Base-by-base conservation (phyloP, 768 basidiomycete species). In the Lentinula lateritia region DNA sequence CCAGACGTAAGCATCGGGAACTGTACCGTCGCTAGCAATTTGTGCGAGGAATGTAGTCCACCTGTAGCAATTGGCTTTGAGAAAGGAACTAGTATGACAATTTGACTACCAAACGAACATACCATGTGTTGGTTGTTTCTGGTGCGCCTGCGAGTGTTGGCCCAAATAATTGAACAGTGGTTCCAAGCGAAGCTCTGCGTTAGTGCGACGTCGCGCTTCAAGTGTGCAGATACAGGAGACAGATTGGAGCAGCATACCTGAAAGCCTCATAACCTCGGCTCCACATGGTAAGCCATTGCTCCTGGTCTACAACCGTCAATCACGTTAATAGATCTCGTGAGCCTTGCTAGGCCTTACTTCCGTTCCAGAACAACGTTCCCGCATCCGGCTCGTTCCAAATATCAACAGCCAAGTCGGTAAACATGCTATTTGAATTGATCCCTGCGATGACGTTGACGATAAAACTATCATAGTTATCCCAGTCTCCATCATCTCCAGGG, bases 341-440 rank as follows among this genome's bases (percentile, higher is more conserved):
- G 18, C 36, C 3, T 28, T 28, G 3, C 28, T 18, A 48, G 12
- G 5, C 28, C 67, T 62, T 39, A 66, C 67, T 46, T 39, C 58
- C 62, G 38, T 56, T 62, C 67, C 67, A 67, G 60, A 67, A 67
- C 1, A 39, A 10, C 8, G 62, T 56, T 41, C 55, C 57, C 3
- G 65, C 52, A 42, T 67, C 65, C 12, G 67, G 65, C 48, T 67
- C 67, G 60, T 67, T 67, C 67, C 67, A 67, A 15, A 67, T 66
- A 15, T 64, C 58, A 36, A 67, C 48, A 38, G 66, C 66, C 58
- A 68, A 60, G 56, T 61, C 64, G 28, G 65, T 50, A 13, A 45
- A 28, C 57, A 65, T 68, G 63, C 61, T 61, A n/a, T 68, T 66
- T 10, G 65, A 66, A 15, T 68, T 66, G 55, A 68, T 61, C n/a